Percentiles rank a stretch among this genome's conserved stretches.
Evolutionary conservation across 192 early-diverging fungal genomes (phyloP).

Genomic region (Diversispora epigaea): DNA sequence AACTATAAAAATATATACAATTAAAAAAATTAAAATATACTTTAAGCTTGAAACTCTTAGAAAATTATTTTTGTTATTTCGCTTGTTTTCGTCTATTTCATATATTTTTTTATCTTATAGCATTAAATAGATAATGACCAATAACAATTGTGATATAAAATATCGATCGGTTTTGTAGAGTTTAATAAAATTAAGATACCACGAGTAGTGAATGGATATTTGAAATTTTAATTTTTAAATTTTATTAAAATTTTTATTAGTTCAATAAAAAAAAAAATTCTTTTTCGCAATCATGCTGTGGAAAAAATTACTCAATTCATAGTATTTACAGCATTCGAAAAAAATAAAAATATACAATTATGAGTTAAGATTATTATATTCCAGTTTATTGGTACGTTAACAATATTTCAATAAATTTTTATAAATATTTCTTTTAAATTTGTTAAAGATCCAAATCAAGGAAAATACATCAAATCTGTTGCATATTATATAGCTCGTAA

Average conservation of each 20-base stretch:
- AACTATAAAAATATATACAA: too few relatives aligned
- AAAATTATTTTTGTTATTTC: too few relatives aligned
- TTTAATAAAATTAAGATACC: too few relatives aligned
- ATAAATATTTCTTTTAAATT: conserved; percentile 10
- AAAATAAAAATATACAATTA: conserved; percentile 7
- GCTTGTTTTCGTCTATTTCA: too few relatives aligned
- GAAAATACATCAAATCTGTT: conserved; percentile 48
- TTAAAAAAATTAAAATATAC: too few relatives aligned
- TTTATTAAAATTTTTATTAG: background rate
- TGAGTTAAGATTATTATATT: conserved; percentile 28
- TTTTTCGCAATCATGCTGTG: conserved; percentile 61
- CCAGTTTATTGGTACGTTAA: conserved; percentile 15
- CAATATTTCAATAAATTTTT: background rate
- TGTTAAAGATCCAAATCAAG: conserved; percentile 30
- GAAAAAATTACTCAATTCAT: conserved; percentile 64
- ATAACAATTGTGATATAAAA: too few relatives aligned
- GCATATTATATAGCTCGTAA: conserved; percentile 46
- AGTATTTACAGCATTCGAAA: conserved; percentile 47
- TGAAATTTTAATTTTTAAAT: background rate
- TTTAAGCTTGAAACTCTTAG: too few relatives aligned
- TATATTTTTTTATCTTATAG: too few relatives aligned
- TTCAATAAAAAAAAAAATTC: background rate
- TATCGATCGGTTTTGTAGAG: too few relatives aligned
- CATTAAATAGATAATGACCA: too few relatives aligned
- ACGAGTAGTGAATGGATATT: too few relatives aligned